Evolutionary conservation across 768 basidiomycete species (phyloP), one percentile per base, ranked within the genome.

Genomic region (Leccinum uliginosum): DNA sequence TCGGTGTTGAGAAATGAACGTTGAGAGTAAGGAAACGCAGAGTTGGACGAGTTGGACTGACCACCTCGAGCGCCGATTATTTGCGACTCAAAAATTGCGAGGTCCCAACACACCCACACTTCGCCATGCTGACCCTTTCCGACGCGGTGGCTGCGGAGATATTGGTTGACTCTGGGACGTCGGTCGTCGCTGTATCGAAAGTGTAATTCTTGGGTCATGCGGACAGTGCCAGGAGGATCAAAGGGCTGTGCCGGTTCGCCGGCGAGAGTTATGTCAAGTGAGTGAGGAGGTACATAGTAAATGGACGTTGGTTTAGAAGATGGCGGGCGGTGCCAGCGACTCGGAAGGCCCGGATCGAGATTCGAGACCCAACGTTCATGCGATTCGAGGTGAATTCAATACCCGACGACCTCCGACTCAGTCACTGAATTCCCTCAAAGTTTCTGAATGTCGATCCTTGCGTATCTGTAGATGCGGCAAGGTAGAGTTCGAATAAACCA

Each of bases 111-210:
- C 4, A 89, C 76, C 73, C 84, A 89, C 59, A 98, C 95, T 66
- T 88, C 84, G 49, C 95, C 95, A 67, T 97, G 94, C 67, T 92
- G 90, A 12, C 95, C 95, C 56, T 81, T 83, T 21, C 95, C 95
- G 21, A 97, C 85, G 65, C 82, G 82, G 54, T 80, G 78, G 53
- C 85, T 77, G 55, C 93, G 83, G 49, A 85, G 76, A 71, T 96
- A 98, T 72, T 95, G 90, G 76, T 98, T 98, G 62, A 97, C 72
- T 74, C 86, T 82, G 44, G 71, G 71, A 10, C 71, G 77, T 73
- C 63, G 67, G 58, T 74, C 74, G 38, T 72, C 71, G 53, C 74
- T 75, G 59, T 75, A 68, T 58, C 74, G 71, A 53, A 76, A 73
- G 54, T 74, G 66, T 51, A 81, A 70, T 47, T 73, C 67, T 56